These are phyloP conservation scores for Ogataea polymorpha DNA, from an alignment of 805 yeast species.

Conservation along the genomic window DNA sequence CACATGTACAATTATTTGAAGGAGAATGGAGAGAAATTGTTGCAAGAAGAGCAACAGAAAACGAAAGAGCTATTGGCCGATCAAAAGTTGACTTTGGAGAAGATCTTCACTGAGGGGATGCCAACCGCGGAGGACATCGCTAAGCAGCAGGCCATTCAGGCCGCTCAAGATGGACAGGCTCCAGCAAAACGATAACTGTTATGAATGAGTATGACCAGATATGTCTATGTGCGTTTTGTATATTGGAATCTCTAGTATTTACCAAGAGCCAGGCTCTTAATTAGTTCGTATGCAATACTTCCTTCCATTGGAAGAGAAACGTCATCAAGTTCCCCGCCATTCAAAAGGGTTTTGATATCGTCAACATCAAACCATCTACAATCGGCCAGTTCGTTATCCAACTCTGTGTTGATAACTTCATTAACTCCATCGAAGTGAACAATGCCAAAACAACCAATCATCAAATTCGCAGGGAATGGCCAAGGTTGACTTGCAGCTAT, in stretches of 20 bases:
- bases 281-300: conserved; percentile 43
- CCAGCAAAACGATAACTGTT: conserved; percentile 1
- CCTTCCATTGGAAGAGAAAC: conserved; percentile 42
- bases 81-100: conserved; percentile 80
- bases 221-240: not conserved
- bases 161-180: conserved; percentile 11
- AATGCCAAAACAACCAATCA: conserved; percentile 86
- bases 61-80: conserved; percentile 79
- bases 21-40: conserved; percentile 60
- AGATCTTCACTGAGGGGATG: conserved; percentile 77
- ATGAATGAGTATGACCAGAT: conserved; percentile 3
- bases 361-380: conserved; percentile 78
- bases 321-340: conserved; percentile 20
- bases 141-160: conserved; percentile 31
- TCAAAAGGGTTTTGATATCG: conserved; percentile 38
- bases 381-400: conserved; percentile 82
- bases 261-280: conserved; percentile 23
- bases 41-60: conserved; percentile 81
- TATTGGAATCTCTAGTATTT: not conserved
- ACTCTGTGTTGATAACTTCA: conserved; percentile 65
- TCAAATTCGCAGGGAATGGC: conserved; percentile 93
- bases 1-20: conserved; percentile 64
- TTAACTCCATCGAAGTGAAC: conserved; percentile 69
- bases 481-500: conserved; percentile 86
- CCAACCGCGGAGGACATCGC: conserved; percentile 69